Evolutionary conservation across 352 stramenopile species (phyloP).

Genomic region (Pseudoperonospora humuli): DNA sequence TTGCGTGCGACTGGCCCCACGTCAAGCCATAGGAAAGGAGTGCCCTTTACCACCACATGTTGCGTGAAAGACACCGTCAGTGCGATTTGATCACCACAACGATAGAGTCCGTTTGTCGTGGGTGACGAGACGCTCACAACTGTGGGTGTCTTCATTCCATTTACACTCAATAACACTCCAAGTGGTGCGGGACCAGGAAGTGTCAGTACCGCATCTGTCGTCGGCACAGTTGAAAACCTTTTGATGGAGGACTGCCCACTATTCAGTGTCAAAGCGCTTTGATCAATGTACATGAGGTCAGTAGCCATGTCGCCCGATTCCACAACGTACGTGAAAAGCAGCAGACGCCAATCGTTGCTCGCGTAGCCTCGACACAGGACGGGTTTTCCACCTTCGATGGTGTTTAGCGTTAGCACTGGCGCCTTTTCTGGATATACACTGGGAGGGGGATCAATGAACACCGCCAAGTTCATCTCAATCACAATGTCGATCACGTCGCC

Average conservation of each 20-base stretch:
- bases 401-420: constrained; percentile 59
- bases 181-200: constrained; percentile 46
- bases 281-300: constrained; percentile 51
- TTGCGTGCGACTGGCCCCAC: constrained; percentile 39
- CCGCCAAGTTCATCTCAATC: constrained; percentile 60
- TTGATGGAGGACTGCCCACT: constrained; percentile 71
- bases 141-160: constrained; percentile 44
- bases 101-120: constrained; percentile 42
- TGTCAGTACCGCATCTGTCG: constrained; percentile 52
- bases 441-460: constrained; percentile 72
- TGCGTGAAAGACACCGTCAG: constrained; percentile 61
- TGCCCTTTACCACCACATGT: constrained; percentile 55
- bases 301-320: constrained; percentile 37
- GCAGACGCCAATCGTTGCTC: constrained; percentile 36
- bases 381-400: constrained; percentile 27
- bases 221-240: constrained; percentile 73
- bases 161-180: constrained; percentile 39
- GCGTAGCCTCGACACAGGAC: constrained; percentile 60
- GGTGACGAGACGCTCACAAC: constrained; percentile 50
- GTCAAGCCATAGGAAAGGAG: constrained; percentile 63
- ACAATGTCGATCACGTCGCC: constrained; percentile 76
- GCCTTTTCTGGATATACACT: constrained; percentile 68
- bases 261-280: constrained; percentile 62
- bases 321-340: constrained; percentile 74
- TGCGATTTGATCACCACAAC: constrained; percentile 52